A percentile compares a stretch with the other conserved stretches of the same genome.
Evolutionary conservation across 768 basidiomycete species (phyloP).

Genomic region (Mycena sanguinolenta): DNA sequence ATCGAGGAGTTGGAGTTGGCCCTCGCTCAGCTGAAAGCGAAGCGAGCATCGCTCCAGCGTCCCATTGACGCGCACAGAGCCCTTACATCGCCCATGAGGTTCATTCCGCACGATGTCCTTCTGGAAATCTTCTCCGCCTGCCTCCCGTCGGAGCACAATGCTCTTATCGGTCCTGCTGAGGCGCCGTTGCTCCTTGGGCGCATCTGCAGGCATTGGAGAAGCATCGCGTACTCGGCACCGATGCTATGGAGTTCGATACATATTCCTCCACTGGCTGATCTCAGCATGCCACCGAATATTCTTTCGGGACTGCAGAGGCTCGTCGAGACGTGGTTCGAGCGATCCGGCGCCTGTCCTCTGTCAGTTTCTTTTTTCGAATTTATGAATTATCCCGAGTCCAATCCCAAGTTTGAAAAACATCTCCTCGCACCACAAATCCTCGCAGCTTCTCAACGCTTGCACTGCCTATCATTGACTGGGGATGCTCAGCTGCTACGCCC

Average conservation of each 20-base stretch:
- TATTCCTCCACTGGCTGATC: no score
- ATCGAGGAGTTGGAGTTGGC: no score
- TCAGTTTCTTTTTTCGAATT: neutral
- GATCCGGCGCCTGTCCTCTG: constrained; percentile 1
- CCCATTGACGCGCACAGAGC: no score
- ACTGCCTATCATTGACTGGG: neutral
- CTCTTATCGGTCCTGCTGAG: constrained; percentile 14
- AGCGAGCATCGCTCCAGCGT: no score
- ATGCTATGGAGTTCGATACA: no score
- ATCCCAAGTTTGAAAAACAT: neutral
- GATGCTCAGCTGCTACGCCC: neutral
- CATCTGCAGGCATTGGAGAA: constrained; percentile 24
- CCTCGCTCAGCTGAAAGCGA: no score
- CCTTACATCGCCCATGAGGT: no score
- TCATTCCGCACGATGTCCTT: no score
- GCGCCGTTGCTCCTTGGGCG: constrained; percentile 22
- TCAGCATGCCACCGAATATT: neutral
- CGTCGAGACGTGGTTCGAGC: constrained; percentile 2
- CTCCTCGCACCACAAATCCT: neutral
- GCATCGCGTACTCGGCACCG: no score
- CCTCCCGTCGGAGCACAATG: constrained; percentile 15
- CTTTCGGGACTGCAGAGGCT: neutral
- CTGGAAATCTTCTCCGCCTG: no score
- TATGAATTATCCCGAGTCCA: neutral
- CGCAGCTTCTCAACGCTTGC: no score